Percentiles rank a stretch among this genome's conserved stretches.
Evolutionary conservation across 2,329 filamentous ascomycete genomes (phyloP).

Genomic region (Acrocalymma vagum): DNA sequence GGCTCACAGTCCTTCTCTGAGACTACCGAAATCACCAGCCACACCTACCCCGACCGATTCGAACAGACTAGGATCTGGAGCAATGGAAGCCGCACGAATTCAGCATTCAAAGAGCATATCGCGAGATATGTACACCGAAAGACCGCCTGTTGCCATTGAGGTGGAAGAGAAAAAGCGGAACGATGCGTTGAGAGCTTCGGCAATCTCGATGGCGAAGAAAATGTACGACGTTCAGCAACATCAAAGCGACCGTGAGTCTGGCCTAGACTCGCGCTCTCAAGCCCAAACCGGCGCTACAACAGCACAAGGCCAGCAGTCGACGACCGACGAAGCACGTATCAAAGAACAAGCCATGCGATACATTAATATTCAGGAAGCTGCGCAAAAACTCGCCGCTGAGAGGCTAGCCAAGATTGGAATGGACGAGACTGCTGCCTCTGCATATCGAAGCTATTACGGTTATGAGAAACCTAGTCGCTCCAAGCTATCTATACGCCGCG

Average conservation of each 20-base stretch:
- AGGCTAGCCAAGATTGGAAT: conserved; percentile 82
- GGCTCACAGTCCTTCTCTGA: conserved; percentile 62
- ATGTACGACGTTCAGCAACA: conserved; percentile 80
- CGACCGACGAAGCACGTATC: conserved; percentile 53
- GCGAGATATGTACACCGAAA: conserved; percentile 79
- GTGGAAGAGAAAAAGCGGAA: conserved; percentile 76
- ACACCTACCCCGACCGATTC: conserved; percentile 23
- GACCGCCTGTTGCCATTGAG: conserved; percentile 76
- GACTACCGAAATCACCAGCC: conserved; percentile 23
- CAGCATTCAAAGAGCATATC: conserved; percentile 74
- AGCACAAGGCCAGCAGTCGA: conserved; percentile 34
- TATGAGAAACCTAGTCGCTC: conserved; percentile 60
- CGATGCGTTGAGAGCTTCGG: conserved; percentile 80
- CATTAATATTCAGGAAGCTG: conserved; percentile 81
- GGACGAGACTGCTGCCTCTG: conserved; percentile 69
- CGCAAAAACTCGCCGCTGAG: conserved; percentile 85
- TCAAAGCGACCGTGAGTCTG: conserved; percentile 58
- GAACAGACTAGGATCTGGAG: conserved; percentile 55
- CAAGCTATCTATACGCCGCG: conserved; percentile 61
- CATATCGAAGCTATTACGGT: conserved; percentile 83
- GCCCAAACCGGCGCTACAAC: conserved; percentile 47
- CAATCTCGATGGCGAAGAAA: conserved; percentile 86
- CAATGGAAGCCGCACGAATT: conserved; percentile 69
- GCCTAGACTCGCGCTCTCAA: conserved; percentile 48
- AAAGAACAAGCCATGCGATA: conserved; percentile 61